Conservation (phyloP, 2,329 filamentous ascomycete species). For the Arachnomyces sp. region DNA sequence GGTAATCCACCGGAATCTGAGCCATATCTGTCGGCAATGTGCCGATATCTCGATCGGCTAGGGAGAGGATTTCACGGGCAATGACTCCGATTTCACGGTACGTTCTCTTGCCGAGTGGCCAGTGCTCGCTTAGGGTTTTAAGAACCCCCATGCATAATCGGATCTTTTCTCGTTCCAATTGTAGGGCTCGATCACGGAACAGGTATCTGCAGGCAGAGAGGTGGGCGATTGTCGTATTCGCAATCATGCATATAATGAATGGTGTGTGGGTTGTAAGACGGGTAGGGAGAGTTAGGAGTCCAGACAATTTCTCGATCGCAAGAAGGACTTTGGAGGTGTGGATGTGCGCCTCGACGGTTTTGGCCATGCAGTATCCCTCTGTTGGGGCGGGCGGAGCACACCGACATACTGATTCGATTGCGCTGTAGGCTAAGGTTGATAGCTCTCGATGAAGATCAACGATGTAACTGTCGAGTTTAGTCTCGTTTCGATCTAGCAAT, state of each 20-base stretch:
- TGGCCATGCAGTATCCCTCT: conserved; percentile 7
- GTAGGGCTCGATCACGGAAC: conserved; percentile 23
- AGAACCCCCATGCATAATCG: conserved; percentile 33
- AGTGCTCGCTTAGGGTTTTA: conserved; percentile 27
- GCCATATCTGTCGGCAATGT: too few species aligned
- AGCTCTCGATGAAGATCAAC: conserved; percentile 33
- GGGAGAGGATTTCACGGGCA: conserved; percentile 24
- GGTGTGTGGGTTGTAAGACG: conserved; percentile 30
- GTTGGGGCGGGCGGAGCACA: conserved; percentile 20
- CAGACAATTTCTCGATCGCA: conserved; percentile 30
- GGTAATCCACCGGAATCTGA: too few species aligned
- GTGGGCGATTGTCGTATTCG: conserved; percentile 48
- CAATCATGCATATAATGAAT: conserved; percentile 37
- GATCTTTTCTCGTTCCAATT: conserved; percentile 32
- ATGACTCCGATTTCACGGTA: conserved; percentile 33
- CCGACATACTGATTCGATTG: conserved; percentile 31
- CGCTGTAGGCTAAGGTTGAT: conserved; percentile 31
- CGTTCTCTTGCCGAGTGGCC: conserved; percentile 27
- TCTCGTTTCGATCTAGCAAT: conserved; percentile 41
- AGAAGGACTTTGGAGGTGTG: conserved; percentile 32
- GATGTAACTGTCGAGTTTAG: conserved; percentile 19
- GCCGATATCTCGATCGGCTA: conserved; percentile 6
- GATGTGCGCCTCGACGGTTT: conserved; percentile 20
- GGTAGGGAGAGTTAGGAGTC: conserved; percentile 29
- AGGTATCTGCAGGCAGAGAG: conserved; percentile 41